Conservation (phyloP, 345 rosid genomes). For the Stellera chamaejasme region DNA sequence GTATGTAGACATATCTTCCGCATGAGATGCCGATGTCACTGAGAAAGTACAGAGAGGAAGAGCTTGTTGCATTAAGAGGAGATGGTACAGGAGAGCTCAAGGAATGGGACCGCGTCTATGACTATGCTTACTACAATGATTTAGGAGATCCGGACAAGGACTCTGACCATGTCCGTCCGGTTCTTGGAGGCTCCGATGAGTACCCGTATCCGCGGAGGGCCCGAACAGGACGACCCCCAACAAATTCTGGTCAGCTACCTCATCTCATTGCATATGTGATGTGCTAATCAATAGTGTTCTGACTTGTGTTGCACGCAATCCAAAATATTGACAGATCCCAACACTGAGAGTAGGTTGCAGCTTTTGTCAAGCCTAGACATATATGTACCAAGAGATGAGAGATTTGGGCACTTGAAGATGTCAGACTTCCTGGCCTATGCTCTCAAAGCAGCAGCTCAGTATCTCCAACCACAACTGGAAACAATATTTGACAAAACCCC, state of each 20-base stretch:
- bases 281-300: neutral
- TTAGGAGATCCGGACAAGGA: conserved; percentile 46
- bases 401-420: conserved; percentile 63
- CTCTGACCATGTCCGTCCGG: conserved; percentile 43
- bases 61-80: conserved; percentile 58
- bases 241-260: conserved; percentile 24
- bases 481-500: conserved; percentile 36
- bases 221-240: conserved; percentile 61
- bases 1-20: conserved; percentile 66
- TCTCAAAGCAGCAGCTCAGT: conserved; percentile 43
- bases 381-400: conserved; percentile 82
- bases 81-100: conserved; percentile 57
- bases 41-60: conserved; percentile 52
- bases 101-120: conserved; percentile 79
- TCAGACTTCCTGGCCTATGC: conserved; percentile 52
- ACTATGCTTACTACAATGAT: conserved; percentile 81
- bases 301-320: neutral
- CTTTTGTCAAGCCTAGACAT: conserved; percentile 30
- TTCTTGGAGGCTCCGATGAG: conserved; percentile 66
- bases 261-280: neutral
- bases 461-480: conserved; percentile 42
- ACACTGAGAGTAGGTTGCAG: conserved; percentile 47
- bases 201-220: conserved; percentile 90
- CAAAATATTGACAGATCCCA: conserved; percentile 31
- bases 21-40: conserved; percentile 49